These are phyloP conservation scores for Akebia trifoliata DNA, from an alignment of 164 flowering plant genomes.

Conservation along the genomic window DNA sequence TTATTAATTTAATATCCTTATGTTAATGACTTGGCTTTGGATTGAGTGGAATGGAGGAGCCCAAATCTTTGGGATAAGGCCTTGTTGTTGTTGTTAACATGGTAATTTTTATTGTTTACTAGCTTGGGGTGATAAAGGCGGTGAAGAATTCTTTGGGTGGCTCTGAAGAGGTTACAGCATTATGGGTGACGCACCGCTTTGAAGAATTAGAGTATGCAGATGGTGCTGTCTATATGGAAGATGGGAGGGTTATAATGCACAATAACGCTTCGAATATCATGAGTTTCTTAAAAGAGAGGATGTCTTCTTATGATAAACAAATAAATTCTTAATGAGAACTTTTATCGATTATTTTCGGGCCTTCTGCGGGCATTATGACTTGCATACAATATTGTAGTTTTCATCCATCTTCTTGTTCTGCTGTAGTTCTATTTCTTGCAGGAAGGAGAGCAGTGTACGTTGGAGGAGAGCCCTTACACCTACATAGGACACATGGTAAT, in stretches of 20 bases:
- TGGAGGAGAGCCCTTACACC: too few relatives aligned
- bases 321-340: conserved; percentile 21
- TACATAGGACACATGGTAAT: too few relatives aligned
- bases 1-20: too few relatives aligned
- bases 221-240: conserved; percentile 94
- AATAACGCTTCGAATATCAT: conserved; percentile 42
- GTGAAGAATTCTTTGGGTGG: conserved; percentile 53
- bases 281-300: conserved; percentile 42
- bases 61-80: too few relatives aligned
- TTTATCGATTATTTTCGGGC: background rate
- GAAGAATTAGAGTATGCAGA: conserved; percentile 93
- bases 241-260: conserved; percentile 59
- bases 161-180: conserved; percentile 66
- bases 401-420: background rate
- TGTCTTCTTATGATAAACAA: conserved; percentile 43
- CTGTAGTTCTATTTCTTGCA: too few relatives aligned
- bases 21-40: background rate
- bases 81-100: background rate
- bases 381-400: background rate
- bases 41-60: too few relatives aligned
- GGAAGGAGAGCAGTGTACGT: too few relatives aligned
- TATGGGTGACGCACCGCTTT: conserved; percentile 93
- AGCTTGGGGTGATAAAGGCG: conserved; percentile 84
- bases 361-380: too few relatives aligned
- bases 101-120: conserved; percentile 8